Evolutionary conservation across 1,284 basidiomycete species (phyloP), one percentile per base, ranked within the genome.

Genomic region (Ceratobasidium sp.): DNA sequence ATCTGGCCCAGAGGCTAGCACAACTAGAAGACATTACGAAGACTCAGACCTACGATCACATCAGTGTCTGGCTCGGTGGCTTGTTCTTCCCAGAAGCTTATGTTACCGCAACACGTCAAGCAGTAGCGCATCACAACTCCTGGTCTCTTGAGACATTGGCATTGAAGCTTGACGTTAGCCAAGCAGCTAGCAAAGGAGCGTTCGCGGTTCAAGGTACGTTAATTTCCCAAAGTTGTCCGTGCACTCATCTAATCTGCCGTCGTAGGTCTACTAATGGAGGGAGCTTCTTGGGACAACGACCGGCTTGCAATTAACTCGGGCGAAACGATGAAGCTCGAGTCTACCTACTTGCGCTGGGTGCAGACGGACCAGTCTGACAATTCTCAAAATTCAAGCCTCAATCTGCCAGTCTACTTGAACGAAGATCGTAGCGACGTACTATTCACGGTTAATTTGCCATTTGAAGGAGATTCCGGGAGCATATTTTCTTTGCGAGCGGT

Each of bases 61-160:
- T 96, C 45, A 92, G 94, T 82, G 92, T 95, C 49, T 95, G 94
- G 93, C 88, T 98, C 15, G 96, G 96, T 42, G 94, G 94, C 0
- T 84, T 98, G 69, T 98, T 98, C 89, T 96, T 95, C 88, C 97
- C 97, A 0, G 95, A 97, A 82, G 96, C 95, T 2, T 98, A 96
- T 83, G 89, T 98, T 81, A 98, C 96, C 0, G 96, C 96, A 0
- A 97, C 95, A 1, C 89, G 96, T 71, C 97, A 98, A 84, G 91
- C 93, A 20, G 92, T 96, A 8, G 96, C 96, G 1, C 96, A 98
- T 83, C 88, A 91, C 75, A 95, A 94, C 85, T 90, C 91, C 79
- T 94, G 94, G 91, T 96, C 94, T 83, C 86, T 98, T 79, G 96
- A 98, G 84, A 95, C 94, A n/a, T 83, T 98, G 79, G 87, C 90